Conservation (phyloP, 306 rosid genomes). For the Cicer cuneatum region DNA sequence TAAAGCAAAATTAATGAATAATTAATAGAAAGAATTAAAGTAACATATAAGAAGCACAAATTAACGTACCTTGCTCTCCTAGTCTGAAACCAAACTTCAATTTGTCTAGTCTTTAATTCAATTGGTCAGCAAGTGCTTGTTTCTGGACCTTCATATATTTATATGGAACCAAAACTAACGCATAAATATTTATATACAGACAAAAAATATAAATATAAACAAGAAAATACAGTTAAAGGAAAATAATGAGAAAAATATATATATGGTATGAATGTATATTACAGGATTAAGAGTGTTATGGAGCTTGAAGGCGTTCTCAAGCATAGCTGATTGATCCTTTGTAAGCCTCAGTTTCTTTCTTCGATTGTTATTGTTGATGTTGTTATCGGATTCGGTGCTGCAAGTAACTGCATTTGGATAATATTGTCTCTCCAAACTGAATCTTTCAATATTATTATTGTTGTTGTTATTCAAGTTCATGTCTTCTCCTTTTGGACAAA, state of each 20-base stretch:
- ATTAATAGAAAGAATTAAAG: not conserved
- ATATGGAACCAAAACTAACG: conserved; percentile 21
- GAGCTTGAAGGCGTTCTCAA: conserved; percentile 74
- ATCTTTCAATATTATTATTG: not conserved
- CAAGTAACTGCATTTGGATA: conserved; percentile 4
- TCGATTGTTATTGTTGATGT: too few relatives aligned
- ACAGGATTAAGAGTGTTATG: conserved; percentile 74
- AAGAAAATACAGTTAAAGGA: not conserved
- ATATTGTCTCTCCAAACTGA: conserved; percentile 38
- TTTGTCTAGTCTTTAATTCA: conserved; percentile 81
- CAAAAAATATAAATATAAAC: not conserved
- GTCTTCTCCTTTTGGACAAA: conserved; percentile 52
- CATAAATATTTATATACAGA: conserved; percentile 21
- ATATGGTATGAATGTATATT: not conserved
- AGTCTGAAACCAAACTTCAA: conserved; percentile 97
- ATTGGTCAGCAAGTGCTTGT: conserved; percentile 67
- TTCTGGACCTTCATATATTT: conserved; percentile 68
- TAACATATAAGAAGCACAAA: conserved; percentile 14
- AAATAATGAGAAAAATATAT: not conserved
- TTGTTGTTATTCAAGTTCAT: conserved; percentile 3
- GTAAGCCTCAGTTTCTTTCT: conserved; percentile 80
- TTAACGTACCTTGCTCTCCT: conserved; percentile 79
- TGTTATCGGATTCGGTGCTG: conserved; percentile 42
- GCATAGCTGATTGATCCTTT: conserved; percentile 67
- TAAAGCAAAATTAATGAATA: conserved; percentile 32